Evolutionary conservation across 2,329 filamentous ascomycete genomes (phyloP).

Genomic region (Camillea tinctor): DNA sequence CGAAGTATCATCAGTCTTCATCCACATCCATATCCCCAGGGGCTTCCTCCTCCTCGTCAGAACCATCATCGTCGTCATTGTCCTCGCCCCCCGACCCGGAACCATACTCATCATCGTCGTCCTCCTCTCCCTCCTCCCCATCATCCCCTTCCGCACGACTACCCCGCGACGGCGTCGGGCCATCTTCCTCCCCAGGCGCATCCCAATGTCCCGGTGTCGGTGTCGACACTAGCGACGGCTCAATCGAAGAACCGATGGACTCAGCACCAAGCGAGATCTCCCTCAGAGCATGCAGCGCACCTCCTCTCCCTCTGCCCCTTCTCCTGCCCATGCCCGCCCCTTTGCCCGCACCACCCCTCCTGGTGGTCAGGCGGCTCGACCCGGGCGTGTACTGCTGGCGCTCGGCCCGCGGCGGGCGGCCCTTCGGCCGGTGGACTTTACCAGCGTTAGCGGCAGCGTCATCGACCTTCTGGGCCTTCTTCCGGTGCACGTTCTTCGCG

Average conservation of each 20-base stretch:
- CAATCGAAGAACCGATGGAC: conserved; percentile 2
- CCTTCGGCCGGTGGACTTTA: background rate
- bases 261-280: conserved; percentile 3
- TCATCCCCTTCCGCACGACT: conserved; percentile 9
- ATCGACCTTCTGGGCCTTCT: background rate
- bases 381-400: too few species aligned
- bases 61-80: conserved; percentile 7
- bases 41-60: conserved; percentile 8
- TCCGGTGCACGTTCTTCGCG: conserved; percentile 17
- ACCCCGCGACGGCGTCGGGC: background rate
- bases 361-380: background rate
- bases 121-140: conserved; percentile 14
- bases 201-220: conserved; percentile 28
- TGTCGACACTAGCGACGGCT: conserved; percentile 15
- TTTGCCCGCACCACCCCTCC: background rate
- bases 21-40: conserved; percentile 24
- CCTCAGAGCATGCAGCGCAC: conserved; percentile 9
- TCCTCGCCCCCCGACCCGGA: conserved; percentile 1
- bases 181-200: conserved; percentile 15
- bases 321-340: conserved; percentile 10
- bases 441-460: background rate
- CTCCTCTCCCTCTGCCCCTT: conserved; percentile 12
- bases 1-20: conserved; percentile 8
- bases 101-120: conserved; percentile 11
- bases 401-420: too few species aligned